These are phyloP conservation scores for Aciculosporium take DNA, from an alignment of 2,329 filamentous ascomycete species.

Conservation along the genomic window DNA sequence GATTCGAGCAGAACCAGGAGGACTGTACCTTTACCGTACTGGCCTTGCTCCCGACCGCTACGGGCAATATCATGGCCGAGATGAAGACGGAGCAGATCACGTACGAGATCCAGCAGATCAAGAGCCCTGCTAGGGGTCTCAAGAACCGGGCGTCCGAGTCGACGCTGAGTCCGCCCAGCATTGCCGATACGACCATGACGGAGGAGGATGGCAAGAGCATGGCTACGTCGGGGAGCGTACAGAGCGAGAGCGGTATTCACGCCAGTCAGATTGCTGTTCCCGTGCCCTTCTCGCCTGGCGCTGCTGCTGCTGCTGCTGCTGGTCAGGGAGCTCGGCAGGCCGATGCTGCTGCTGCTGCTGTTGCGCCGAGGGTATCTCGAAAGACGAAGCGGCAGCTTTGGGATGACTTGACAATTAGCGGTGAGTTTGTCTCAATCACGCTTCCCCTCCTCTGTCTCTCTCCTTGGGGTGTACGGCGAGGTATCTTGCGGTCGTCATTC, in stretches of 20 bases:
- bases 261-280: slow-evolving; percentile 59
- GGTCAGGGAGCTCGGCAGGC: slow-evolving; percentile 24
- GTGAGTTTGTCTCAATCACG: slow-evolving; percentile 34
- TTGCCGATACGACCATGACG: slow-evolving; percentile 56
- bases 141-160: slow-evolving; percentile 40
- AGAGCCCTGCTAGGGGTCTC: slow-evolving; percentile 47
- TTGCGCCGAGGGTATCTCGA: slow-evolving; percentile 32
- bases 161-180: slow-evolving; percentile 39
- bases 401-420: slow-evolving; percentile 94
- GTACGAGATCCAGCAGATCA: slow-evolving; percentile 87
- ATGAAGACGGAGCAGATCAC: slow-evolving; percentile 88
- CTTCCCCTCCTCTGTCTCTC: not conserved
- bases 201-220: slow-evolving; percentile 76
- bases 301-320: slow-evolving; percentile 13
- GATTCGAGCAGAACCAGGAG: slow-evolving; percentile 97
- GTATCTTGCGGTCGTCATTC: not conserved
- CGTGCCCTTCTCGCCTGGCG: slow-evolving; percentile 24
- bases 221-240: slow-evolving; percentile 40
- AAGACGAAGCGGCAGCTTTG: slow-evolving; percentile 88
- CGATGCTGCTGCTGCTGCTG: slow-evolving; percentile 24
- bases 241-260: slow-evolving; percentile 72
- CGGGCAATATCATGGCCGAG: slow-evolving; percentile 73
- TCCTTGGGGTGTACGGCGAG: not conserved
- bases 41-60: slow-evolving; percentile 84
- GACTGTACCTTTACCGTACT: slow-evolving; percentile 97